Base-by-base conservation (phyloP, 1,284 basidiomycete genomes). In the Amylostereum chailletii region DNA sequence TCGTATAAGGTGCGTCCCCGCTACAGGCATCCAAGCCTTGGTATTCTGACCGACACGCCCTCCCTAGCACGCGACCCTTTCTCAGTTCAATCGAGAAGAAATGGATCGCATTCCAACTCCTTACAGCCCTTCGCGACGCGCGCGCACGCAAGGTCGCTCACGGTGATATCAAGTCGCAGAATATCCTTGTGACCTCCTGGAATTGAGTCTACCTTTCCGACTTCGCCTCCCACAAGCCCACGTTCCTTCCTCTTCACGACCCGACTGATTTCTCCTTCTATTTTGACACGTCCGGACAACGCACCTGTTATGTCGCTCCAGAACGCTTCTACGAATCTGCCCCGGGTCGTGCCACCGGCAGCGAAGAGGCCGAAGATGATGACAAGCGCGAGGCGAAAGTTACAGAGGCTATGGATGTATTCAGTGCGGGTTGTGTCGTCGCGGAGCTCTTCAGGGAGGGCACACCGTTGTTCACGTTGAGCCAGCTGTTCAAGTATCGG, bases 151-250 rank as follows among this genome's bases (percentile, higher is more conserved):
- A 94, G 70, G 76, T 96, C 11, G 81, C 94, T 1, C 96, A 99
- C 66, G 96, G 96, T 9, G 95, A 99, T 64, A 87, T 99, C 71
- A 99, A 99, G 68, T 94, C 92, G 9, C 94, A 97, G 67, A 99
- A 99, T 65, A 83, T 99, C 52, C 81, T 99, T 46, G 91, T 99
- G 51, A 95, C 94, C 0, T 93, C 94, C 0, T 96, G 93, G 75
- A 93, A 98, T 57, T 93, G 91, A 78, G 79, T 97, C 19, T 94
- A 94, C 62, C 75, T 99, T 41, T 93, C 94, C 45, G 96, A 99
- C 70, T 98, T 99, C 65, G 91, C 95, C 0, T 89, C 93, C 0
- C 95, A 93, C 78, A 99, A 99, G 65, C 96, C 94, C 0, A 94
- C 93, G 0, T 93, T 83, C 62, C 80, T 99, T 5, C 96, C 96